A percentile compares a stretch with the other conserved stretches of the same genome.
Evolutionary conservation across 2,329 filamentous ascomycete species (phyloP).

Genomic region (Alternaria sp.): DNA sequence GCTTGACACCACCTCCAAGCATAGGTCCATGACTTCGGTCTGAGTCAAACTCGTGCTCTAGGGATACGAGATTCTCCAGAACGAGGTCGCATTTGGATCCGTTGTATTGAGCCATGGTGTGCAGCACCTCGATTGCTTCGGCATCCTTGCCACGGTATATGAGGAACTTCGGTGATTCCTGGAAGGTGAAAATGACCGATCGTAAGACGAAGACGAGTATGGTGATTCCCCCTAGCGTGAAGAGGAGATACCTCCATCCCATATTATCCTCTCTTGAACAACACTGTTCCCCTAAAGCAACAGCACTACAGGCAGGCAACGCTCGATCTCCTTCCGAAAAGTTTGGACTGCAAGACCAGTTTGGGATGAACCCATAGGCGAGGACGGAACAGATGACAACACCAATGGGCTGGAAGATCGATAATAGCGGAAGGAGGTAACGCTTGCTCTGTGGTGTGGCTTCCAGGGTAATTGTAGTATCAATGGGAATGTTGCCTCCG

Average conservation of each 20-base stretch:
- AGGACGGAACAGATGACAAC: slow-evolving; percentile 60
- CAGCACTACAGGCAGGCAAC: slow-evolving; percentile 54
- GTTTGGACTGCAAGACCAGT: slow-evolving; percentile 59
- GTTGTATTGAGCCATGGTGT: slow-evolving; percentile 54
- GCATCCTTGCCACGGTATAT: slow-evolving; percentile 61
- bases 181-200: slow-evolving; percentile 61
- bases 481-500: slow-evolving; percentile 62
- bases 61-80: slow-evolving; percentile 44
- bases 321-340: slow-evolving; percentile 53
- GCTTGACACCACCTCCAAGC: slow-evolving; percentile 40
- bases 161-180: slow-evolving; percentile 67
- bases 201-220: slow-evolving; percentile 58
- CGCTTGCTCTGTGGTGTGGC: slow-evolving; percentile 61
- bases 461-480: slow-evolving; percentile 63
- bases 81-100: slow-evolving; percentile 43
- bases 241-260: slow-evolving; percentile 55
- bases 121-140: slow-evolving; percentile 56
- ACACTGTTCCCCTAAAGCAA: slow-evolving; percentile 40
- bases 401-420: slow-evolving; percentile 63
- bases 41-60: slow-evolving; percentile 41
- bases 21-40: slow-evolving; percentile 27
- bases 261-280: slow-evolving; percentile 49
- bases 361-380: slow-evolving; percentile 61
- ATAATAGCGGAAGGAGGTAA: slow-evolving; percentile 60
- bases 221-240: slow-evolving; percentile 50